phyloP scores from a whole-genome alignment of 2,329 filamentous ascomycete species.

The Pseudogymnoascus sp. region DNA sequence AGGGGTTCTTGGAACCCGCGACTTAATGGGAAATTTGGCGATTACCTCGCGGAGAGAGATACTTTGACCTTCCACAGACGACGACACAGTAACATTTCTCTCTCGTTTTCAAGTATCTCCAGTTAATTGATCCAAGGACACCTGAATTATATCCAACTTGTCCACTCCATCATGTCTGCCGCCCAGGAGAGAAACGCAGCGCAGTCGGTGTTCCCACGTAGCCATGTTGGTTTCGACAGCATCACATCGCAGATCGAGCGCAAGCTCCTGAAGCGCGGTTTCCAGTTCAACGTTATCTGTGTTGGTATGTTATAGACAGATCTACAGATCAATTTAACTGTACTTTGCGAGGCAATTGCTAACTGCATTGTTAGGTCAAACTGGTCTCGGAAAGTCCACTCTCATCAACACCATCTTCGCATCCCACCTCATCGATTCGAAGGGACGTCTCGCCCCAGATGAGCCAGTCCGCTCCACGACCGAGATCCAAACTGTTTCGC shows the following conservation, averaged over 20 bases:
- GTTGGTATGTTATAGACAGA: slow-evolving; percentile 65
- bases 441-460: slow-evolving; percentile 86
- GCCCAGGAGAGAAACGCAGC: slow-evolving; percentile 27
- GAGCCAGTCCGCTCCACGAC: slow-evolving; percentile 93
- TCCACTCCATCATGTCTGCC: slow-evolving; percentile 24
- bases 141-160: neutral
- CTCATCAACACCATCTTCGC: slow-evolving; percentile 99
- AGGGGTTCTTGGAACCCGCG: slow-evolving; percentile 7
- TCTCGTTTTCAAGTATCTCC: neutral
- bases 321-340: neutral
- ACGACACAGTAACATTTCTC: neutral
- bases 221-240: slow-evolving; percentile 99
- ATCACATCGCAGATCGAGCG: slow-evolving; percentile 99
- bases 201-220: slow-evolving; percentile 66
- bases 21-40: slow-evolving; percentile 9
- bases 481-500: slow-evolving; percentile 95
- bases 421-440: slow-evolving; percentile 97
- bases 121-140: slow-evolving; percentile 1
- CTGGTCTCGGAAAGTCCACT: slow-evolving; percentile 96
- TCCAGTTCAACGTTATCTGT: slow-evolving; percentile 99
- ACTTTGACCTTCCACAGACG: slow-evolving; percentile 7
- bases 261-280: slow-evolving; percentile 98
- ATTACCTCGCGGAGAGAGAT: slow-evolving; percentile 9
- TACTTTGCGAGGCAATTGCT: slow-evolving; percentile 14
- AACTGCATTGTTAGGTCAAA: slow-evolving; percentile 63